phyloP scores from a whole-genome alignment of 768 basidiomycete genomes.

The Crassisporium funariophilum region DNA sequence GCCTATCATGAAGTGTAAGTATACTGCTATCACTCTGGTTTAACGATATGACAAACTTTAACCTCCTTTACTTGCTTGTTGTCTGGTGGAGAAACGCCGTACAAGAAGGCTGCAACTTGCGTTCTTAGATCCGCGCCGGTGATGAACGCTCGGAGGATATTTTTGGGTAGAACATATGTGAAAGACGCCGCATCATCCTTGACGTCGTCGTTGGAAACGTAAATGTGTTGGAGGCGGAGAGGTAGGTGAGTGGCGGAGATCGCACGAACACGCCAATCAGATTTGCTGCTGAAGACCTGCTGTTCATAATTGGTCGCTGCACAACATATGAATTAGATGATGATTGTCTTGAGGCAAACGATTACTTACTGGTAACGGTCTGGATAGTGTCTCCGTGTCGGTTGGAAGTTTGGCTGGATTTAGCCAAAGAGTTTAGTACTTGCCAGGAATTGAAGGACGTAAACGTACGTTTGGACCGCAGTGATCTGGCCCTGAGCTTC shows the following conservation, averaged over 20 bases:
- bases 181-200: constrained; percentile 95
- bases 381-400: constrained; percentile 96
- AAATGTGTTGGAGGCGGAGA: constrained; percentile 96
- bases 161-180: constrained; percentile 97
- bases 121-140: constrained; percentile 92
- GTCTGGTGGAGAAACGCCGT: constrained; percentile 90
- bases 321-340: constrained; percentile 1
- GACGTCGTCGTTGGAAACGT: constrained; percentile 98
- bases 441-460: not conserved
- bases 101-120: constrained; percentile 92
- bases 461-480: constrained; percentile 81
- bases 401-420: constrained; percentile 85
- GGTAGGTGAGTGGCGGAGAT: constrained; percentile 97
- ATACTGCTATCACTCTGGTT: not conserved
- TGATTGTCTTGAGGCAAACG: constrained; percentile 1
- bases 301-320: constrained; percentile 95
- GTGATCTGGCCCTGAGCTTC: constrained; percentile 96
- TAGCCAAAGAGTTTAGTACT: constrained; percentile 11
- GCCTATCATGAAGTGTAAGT: constrained; percentile 45
- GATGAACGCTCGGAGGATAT: constrained; percentile 92
- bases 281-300: constrained; percentile 98
- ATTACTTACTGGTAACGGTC: constrained; percentile 84
- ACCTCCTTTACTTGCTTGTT: constrained; percentile 99
- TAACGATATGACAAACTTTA: constrained; percentile 51
- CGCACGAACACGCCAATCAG: constrained; percentile 98